These are phyloP conservation scores for Dactylis glomerata DNA, from an alignment of 176 grass and related monocot species.

Conservation along the genomic window DNA sequence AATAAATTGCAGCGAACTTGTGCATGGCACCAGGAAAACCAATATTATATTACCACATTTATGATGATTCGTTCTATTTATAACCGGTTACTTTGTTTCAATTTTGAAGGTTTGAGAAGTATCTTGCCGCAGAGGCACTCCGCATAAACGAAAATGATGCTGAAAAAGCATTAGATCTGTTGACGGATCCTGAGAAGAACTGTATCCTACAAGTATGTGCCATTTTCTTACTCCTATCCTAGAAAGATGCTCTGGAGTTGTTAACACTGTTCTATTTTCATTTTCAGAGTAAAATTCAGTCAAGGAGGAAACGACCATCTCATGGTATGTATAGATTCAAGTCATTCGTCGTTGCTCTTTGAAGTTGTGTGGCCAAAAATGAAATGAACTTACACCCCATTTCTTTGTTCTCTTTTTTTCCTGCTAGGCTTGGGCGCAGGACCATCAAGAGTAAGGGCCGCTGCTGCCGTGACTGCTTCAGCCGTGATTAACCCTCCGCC, in stretches of 20 bases:
- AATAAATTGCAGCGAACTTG: background rate
- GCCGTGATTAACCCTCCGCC: background rate
- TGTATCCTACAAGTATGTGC: constrained; percentile 63
- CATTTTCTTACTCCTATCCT: background rate
- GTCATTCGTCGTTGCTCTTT: background rate
- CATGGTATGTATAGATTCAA: constrained; percentile 23
- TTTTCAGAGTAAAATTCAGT: constrained; percentile 61
- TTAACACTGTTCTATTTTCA: constrained; percentile 5
- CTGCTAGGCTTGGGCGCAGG: constrained; percentile 3
- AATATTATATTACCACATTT: background rate
- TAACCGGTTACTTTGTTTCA: constrained; percentile 4
- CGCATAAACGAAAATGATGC: constrained; percentile 83
- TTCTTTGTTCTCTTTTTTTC: background rate
- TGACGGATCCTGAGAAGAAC: constrained; percentile 92
- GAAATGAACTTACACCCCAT: background rate
- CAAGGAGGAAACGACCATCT: constrained; percentile 34
- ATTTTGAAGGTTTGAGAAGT: constrained; percentile 71
- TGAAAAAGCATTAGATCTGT: constrained; percentile 76
- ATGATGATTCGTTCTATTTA: background rate
- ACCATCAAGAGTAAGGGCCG: constrained; percentile 18
- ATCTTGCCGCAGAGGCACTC: constrained; percentile 82
- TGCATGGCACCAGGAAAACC: background rate
- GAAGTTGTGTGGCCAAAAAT: background rate
- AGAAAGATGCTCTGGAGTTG: constrained; percentile 18
- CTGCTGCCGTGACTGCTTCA: constrained; percentile 27